phyloP scores from a whole-genome alignment of 2,329 filamentous ascomycete genomes.

The Colletotrichum musae region DNA sequence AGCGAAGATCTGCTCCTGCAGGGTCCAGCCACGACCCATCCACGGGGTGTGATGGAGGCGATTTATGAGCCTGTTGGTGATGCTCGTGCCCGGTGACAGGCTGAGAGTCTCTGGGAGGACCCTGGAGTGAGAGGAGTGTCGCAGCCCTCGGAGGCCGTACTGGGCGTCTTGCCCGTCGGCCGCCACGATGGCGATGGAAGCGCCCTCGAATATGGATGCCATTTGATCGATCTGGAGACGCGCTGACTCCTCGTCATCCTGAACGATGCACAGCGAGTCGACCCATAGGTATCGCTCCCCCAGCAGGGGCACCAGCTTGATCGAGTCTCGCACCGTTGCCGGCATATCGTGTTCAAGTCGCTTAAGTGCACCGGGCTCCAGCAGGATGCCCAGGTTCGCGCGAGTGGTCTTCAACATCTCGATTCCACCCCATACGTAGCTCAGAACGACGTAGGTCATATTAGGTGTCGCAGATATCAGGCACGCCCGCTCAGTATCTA shows the following conservation, averaged over 20 bases:
- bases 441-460: neutral
- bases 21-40: neutral
- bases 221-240: neutral
- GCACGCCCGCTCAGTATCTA: neutral
- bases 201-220: neutral
- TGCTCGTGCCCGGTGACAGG: neutral
- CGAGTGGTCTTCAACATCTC: neutral
- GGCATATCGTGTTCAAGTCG: neutral
- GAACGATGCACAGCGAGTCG: constrained; percentile 43
- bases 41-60: neutral
- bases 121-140: neutral
- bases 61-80: neutral
- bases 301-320: constrained; percentile 27
- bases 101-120: neutral
- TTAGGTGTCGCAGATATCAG: neutral
- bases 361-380: neutral
- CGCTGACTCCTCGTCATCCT: constrained; percentile 36
- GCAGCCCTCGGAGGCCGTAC: neutral
- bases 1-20: neutral
- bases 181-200: neutral
- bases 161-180: neutral
- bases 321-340: constrained; percentile 39
- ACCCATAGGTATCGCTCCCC: constrained; percentile 42
- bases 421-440: neutral
- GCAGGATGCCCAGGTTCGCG: neutral